Evolutionary conservation across 768 basidiomycete genomes (phyloP).

Genomic region (Tricholomella constricta): DNA sequence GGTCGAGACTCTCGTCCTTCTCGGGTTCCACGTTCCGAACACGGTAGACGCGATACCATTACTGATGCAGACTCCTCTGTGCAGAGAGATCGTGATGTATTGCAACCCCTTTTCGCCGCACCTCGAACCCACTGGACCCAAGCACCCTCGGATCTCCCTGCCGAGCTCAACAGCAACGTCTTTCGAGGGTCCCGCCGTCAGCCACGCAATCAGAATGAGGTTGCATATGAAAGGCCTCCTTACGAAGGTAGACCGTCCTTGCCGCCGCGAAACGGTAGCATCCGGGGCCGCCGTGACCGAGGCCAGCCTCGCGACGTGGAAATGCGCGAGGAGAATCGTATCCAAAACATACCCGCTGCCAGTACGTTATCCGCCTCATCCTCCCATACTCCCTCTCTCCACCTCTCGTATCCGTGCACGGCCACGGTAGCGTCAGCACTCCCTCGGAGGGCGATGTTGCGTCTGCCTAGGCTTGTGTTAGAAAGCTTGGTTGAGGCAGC

Average conservation of each 20-base stretch:
- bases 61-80: constrained; percentile 31
- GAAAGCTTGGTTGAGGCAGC: constrained; percentile 26
- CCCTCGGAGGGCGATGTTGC: constrained; percentile 20
- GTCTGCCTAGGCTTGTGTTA: constrained; percentile 14
- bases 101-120: constrained; percentile 18
- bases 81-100: constrained; percentile 28
- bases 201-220: constrained; percentile 11
- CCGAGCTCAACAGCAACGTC: constrained; percentile 20
- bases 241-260: constrained; percentile 25
- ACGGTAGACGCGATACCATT: constrained; percentile 27
- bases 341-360: constrained; percentile 41
- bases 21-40: constrained; percentile 27
- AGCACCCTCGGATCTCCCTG: constrained; percentile 18
- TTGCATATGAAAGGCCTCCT: constrained; percentile 10
- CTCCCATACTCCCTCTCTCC: constrained; percentile 41
- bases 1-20: constrained; percentile 23
- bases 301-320: constrained; percentile 27
- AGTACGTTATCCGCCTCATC: constrained; percentile 69
- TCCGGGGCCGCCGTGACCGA: constrained; percentile 31
- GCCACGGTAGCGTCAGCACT: constrained; percentile 30
- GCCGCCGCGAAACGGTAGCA: constrained; percentile 25
- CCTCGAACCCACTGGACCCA: constrained; percentile 28
- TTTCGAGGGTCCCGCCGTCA: constrained; percentile 22
- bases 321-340: constrained; percentile 31
- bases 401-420: constrained; percentile 37